Evolutionary conservation across 164 flowering plant species (phyloP), one percentile per base, ranked within the genome.

Genomic region (Magnolia changhungtana): DNA sequence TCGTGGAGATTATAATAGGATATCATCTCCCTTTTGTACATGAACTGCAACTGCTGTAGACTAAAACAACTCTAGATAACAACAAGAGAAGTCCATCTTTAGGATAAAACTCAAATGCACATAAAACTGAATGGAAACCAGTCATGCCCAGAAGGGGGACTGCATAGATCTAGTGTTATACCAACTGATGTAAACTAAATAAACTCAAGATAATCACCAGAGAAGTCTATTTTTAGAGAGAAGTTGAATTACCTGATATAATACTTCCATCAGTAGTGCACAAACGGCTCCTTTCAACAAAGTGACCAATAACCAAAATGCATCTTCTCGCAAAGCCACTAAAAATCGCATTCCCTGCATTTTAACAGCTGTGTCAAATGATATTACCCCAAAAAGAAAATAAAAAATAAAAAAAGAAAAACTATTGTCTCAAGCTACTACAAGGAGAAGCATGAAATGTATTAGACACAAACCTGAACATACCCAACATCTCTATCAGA

Each of bases 181-280:
- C 45, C 45, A 37, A 37, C 7, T 4, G 45, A 37, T 37, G 21
- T 1, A 1, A 65, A 65, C 29, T 16, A 29, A 31, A 31, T 27
- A 16, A 68, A 66, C 37, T 49, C 29, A 13, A 68, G 6, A 14
- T 2, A 29, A 68, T 68, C 19, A 2, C 2, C 6, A 72, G 66
- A 72, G 16, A 59, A 27, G 13, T 10, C 67, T 24, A 3, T 37
- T 58, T 74, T 8, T 37, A 13, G 29, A 63, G 8, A 7, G 49
- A 27, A 16, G 78, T 24, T 50, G 71, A 51, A n/a, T 76, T 87
- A 92, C 98, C 95, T 88, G 86, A 83, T 94, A 96, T 23, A 96
- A 67, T 51, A 98, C 98, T 85, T 96, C 99, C 99, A 96, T 96
- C 49, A 98, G 99, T n/a, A 98, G 99, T n/a, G 95, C 89, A 82